Percentiles rank a stretch among this genome's conserved stretches.
phyloP scores from a whole-genome alignment of 768 basidiomycete genomes.

The Suillus occidentalis region DNA sequence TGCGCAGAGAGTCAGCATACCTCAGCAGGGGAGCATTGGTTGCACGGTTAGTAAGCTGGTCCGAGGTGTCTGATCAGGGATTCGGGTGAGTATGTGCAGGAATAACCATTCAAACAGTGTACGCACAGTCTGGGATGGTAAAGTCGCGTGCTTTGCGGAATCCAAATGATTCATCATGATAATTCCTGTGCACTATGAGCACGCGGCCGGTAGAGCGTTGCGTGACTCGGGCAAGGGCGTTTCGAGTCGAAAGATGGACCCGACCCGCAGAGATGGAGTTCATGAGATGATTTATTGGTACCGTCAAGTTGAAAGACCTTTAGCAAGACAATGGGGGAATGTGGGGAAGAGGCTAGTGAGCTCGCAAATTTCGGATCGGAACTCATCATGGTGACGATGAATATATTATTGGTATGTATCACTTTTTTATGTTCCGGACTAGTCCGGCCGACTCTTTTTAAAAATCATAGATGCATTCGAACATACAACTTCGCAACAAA shows the following conservation, averaged over 20 bases:
- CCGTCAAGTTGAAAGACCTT: background rate
- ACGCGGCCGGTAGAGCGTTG: conserved; percentile 14
- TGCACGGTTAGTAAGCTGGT: conserved; percentile 66
- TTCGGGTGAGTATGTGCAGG: background rate
- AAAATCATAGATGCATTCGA: background rate
- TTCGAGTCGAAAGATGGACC: background rate
- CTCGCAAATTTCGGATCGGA: background rate
- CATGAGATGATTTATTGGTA: background rate
- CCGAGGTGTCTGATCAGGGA: conserved; percentile 50
- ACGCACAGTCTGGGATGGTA: conserved; percentile 71
- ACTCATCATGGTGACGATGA: background rate
- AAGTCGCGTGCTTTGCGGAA: conserved; percentile 66
- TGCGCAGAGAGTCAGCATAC: conserved; percentile 87
- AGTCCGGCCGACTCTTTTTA: background rate
- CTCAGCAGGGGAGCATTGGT: conserved; percentile 78
- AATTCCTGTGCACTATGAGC: conserved; percentile 35
- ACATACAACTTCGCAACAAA: background rate
- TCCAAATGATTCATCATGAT: conserved; percentile 82
- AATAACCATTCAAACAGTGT: background rate
- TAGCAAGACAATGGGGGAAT: too few relatives aligned
- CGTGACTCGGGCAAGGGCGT: background rate
- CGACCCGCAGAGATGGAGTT: background rate
- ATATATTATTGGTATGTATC: background rate
- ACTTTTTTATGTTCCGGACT: background rate
- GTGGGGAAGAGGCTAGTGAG: background rate